Percentiles rank a stretch among this genome's conserved stretches.
These are phyloP conservation scores for Cynara cardunculus DNA, from an alignment of 129 eudicot species.

Conservation along the genomic window DNA sequence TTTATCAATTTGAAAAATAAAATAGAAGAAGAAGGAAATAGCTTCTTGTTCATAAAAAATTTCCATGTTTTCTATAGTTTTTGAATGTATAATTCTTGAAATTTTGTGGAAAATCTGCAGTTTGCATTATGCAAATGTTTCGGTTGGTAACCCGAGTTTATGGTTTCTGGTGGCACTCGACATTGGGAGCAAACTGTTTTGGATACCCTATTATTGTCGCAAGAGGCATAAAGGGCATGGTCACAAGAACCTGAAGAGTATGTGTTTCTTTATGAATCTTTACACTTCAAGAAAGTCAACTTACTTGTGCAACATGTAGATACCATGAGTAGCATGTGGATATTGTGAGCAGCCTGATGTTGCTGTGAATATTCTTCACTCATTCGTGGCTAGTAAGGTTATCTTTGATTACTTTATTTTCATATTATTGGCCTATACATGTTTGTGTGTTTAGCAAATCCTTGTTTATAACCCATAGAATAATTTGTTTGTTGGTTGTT, in stretches of 20 bases:
- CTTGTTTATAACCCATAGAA: background rate
- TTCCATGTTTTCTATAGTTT: background rate
- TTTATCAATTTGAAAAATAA: background rate
- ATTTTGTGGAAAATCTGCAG: conserved; percentile 42
- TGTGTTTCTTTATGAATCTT: conserved; percentile 8
- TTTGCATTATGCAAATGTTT: conserved; percentile 85
- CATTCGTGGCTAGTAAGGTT: conserved; percentile 61
- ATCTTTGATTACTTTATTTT: background rate
- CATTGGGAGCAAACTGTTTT: conserved; percentile 91
- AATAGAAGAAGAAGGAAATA: background rate
- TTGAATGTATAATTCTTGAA: conserved; percentile 6
- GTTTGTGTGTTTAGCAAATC: conserved; percentile 2
- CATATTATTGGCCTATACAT: background rate
- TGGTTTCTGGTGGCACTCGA: conserved; percentile 91
- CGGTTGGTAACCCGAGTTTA: conserved; percentile 78
- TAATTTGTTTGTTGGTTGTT: conserved; percentile 1
- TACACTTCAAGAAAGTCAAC: background rate
- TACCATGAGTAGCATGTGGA: too few relatives aligned
- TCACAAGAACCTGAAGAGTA: conserved; percentile 50
- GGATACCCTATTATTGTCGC: conserved; percentile 91
- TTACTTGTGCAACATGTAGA: conserved; percentile 85
- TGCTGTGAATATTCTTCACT: conserved; percentile 52
- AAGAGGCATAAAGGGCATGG: conserved; percentile 50
- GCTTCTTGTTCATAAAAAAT: background rate
- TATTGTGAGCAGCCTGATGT: conserved; percentile 51